Base-by-base conservation (phyloP, 176 grass and related monocot species). In the Panicum miliaceum region DNA sequence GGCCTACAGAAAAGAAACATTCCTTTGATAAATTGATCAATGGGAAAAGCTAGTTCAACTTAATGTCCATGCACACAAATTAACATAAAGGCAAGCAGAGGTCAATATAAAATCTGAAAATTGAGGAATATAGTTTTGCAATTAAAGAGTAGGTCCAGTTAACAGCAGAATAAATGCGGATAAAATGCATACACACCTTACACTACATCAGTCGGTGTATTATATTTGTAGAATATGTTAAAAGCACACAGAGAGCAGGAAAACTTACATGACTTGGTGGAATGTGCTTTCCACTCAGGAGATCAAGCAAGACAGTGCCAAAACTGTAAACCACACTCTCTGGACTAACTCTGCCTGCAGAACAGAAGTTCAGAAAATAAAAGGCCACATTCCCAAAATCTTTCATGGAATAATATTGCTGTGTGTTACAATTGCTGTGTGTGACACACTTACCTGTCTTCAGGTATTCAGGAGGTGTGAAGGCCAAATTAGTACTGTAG, bases 301-400 rank as follows among this genome's bases (percentile, higher is more conserved):
- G 92, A 81, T 97, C 95, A 88, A 97, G 92, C 52, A 97, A 84
- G 64, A 97, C 69, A 67, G 92, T 97, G 50, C 92, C 95, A 63
- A 97, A 94, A 88, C 95, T 97, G 73, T 94, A 97, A 25, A 87
- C 88, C 56, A 97, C 92, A 82, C 92, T 97, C 82, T 97, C 95
- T 76, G 95, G 86, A 68, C 88, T 92, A 48, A 97, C 91, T 88
- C 95, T 94, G 64, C 95, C 95, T 97, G 89, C 71, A 85, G 68
- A 90, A 80, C 14, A 75, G 62, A 57, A 75, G 1, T 66, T 77
- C 41, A 71, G 36, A 78, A 74, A 38, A 77, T 47, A 35, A 85
- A 86, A 46, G 56, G 14, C 14, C 14, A 3, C 52, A 41, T 23
- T 59, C 36, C 64, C 13, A 42, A 52, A 23, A 64, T 45, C 19